Evolutionary conservation across 306 rosid species (phyloP), one percentile per base, ranked within the genome.

Genomic region (Hippophae gyantsensis): DNA sequence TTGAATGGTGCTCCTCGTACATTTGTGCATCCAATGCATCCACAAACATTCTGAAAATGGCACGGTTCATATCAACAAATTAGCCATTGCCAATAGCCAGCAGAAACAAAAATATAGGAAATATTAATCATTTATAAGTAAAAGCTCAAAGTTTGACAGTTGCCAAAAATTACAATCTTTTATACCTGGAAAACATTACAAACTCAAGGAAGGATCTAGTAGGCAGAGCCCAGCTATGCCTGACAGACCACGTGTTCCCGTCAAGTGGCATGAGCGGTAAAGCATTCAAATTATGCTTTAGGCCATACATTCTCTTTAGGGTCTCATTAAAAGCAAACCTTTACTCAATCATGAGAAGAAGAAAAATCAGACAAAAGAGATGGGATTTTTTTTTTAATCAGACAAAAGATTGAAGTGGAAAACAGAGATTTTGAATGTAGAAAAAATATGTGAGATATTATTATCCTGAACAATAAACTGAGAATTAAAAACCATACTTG

Each of bases 111-210:
- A 46, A 9, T 46, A 9, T 18, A 18, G 13, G 48, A 56, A 13
- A 48, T 6, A 43, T 25, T 48, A 57, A 60, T 60, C 45, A 25
- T 60, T 32, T 10, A 55, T 58, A 63, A 8, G 59, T 50, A n/a
- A 11, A 57, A 69, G 58, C 59, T 26, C 13, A 13, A 56, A 64
- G 13, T 63, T 38, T 54, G 27, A 45, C 60, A 12, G 5, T 13
- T 49, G 53, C 12, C 25, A 43, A 70, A 42, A 11, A 46, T 32
- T 41, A 55, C 55, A 76, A 58, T 42, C 43, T 41, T 5, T 42
- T 65, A 32, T 65, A 93, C 99, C 99, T 93, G 48, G 97, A 93
- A 78, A 93, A 93, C 99, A 93, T 93, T 42, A 82, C 89, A 74
- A 84, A 89, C 81, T 93, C 99, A 42, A 88, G 73, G 75, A 93